Base-by-base conservation (phyloP, 495 filamentous ascomycete genomes). In the Penicillium chermesinum region DNA sequence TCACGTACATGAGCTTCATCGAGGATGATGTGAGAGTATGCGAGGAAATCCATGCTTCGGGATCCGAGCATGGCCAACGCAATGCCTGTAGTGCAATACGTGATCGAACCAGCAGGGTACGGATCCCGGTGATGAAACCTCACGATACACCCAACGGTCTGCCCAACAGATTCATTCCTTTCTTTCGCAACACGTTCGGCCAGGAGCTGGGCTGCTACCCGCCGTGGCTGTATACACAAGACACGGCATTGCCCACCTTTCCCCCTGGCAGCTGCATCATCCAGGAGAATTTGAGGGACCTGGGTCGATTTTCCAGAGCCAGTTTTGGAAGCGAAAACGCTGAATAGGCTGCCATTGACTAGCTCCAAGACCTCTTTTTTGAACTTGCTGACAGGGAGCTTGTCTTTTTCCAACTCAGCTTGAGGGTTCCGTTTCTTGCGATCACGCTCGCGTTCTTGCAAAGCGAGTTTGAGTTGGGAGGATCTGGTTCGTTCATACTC, bases 1-100 rank as follows among this genome's bases (percentile, higher is more conserved):
- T 78, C 73, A 43, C 80, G 71, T 50, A 82, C 79, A 56, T 83
- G 80, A 27, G 82, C 78, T 62, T 83, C 80, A 44, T 83, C 80
- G 43, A 83, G 73, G 22, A 83, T 65, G 14, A 83, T 59, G 48
- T 83, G 77, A 5, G 78, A 75, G 30, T 71, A 54, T n/a, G n/a
- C n/a, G n/a, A n/a, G n/a, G n/a, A 9, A 55, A 57, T 35, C 73
- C 65, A 38, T 82, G 50, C 7, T 68, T 51, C 12, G 63, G 50
- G 18, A 63, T 55, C 19, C 54, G 51, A 82, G 51, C 41, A 75
- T 67, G 41, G 73, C 70, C 19, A 80, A 61, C 15, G 80, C 53
- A 30, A 81, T 75, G 30, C 79, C 80, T 1, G 75, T 76, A 5
- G 80, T 83, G 57, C 80, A 82, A 48, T 78, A 83, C 2, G 65